These are phyloP conservation scores for Dactylellina drechsleri DNA, from an alignment of 2,329 filamentous ascomycete species.

Conservation along the genomic window DNA sequence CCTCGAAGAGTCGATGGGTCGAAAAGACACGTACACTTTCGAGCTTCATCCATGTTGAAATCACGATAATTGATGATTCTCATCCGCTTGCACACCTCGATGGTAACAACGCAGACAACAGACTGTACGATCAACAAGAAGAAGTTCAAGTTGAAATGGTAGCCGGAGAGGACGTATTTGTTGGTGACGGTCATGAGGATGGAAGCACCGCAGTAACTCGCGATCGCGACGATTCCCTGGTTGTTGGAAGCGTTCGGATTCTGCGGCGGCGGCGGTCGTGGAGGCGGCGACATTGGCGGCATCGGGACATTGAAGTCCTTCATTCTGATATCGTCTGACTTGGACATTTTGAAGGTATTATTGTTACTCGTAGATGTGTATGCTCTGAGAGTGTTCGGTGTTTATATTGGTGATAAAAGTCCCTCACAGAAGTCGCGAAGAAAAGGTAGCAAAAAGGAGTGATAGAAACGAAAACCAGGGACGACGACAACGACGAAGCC, in stretches of 20 bases:
- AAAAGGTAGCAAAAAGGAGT: slow-evolving; percentile 12
- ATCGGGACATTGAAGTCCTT: slow-evolving; percentile 52
- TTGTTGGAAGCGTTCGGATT: slow-evolving; percentile 28
- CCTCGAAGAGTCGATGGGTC: not conserved
- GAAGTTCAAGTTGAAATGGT: slow-evolving; percentile 94
- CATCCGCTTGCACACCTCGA: slow-evolving; percentile 80
- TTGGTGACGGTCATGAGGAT: slow-evolving; percentile 99
- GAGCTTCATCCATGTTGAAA: slow-evolving; percentile 89
- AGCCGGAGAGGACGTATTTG: slow-evolving; percentile 95
- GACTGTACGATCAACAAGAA: slow-evolving; percentile 93
- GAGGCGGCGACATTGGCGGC: slow-evolving; percentile 54
- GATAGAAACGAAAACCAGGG: slow-evolving; percentile 34
- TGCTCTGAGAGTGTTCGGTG: not conserved
- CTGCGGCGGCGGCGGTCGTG: slow-evolving; percentile 41
- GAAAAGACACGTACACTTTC: slow-evolving; percentile 77
- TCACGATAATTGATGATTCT: slow-evolving; percentile 83
- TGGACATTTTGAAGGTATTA: slow-evolving; percentile 39
- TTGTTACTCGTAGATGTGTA: not conserved
- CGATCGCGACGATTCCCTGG: slow-evolving; percentile 71
- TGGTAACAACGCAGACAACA: slow-evolving; percentile 85
- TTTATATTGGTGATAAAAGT: slow-evolving; percentile 8
- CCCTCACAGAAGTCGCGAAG: slow-evolving; percentile 10
- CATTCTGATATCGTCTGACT: slow-evolving; percentile 47
- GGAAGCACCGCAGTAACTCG: slow-evolving; percentile 93
- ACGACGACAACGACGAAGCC: slow-evolving; percentile 19